Base-by-base conservation (phyloP, 2,329 filamentous ascomycete genomes). In the Bipolaris sorokiniana region DNA sequence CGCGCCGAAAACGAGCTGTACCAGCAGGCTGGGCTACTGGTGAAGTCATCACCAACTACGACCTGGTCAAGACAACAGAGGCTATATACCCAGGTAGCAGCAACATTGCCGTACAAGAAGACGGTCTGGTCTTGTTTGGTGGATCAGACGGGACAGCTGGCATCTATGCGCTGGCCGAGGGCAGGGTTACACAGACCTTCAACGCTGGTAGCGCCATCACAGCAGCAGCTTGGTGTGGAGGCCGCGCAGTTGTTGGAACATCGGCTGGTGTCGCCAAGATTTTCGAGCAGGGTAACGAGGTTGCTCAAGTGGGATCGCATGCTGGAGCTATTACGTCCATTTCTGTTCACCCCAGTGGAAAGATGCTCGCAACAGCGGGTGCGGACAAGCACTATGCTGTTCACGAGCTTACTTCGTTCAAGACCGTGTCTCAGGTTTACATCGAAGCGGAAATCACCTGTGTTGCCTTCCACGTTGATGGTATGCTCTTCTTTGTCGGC, bases 391-490 rank as follows among this genome's bases (percentile, higher is more conserved):
- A 90, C 76, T 92, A 96, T 71, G 86, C 93, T 1, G 86, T 98
- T 61, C 97, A 98, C 77, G 92, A 98, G 64, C 77, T 97, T 37
- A 77, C 83, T 18, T 82, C 81, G 3, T 82, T 87, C 71, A 85
- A 87, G 69, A 85, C 88, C 23, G 86, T 93, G 45, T 90, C 88
- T 52, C 91, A 94, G 65, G 86, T 93, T 40, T 95, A 89, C 74
- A 90, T 88, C 22, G 89, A 94, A 76, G 84, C 72, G 90, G 91
- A 88, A 59, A 81, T 96, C 44, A 90, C 90, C 1, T 86, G 88
- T 48, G 90, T 88, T 62, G 86, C 89, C 33, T 98, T 99, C 83
- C 95, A 99, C 75, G 95, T 96, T 6, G 95, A 99, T 72, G 95
- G 95, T n/a, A 91, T 97, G 73, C 84, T 99, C 5, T 87, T 98